Conservation (phyloP, 768 basidiomycete genomes). For the Macrolepiota dolichaula region DNA sequence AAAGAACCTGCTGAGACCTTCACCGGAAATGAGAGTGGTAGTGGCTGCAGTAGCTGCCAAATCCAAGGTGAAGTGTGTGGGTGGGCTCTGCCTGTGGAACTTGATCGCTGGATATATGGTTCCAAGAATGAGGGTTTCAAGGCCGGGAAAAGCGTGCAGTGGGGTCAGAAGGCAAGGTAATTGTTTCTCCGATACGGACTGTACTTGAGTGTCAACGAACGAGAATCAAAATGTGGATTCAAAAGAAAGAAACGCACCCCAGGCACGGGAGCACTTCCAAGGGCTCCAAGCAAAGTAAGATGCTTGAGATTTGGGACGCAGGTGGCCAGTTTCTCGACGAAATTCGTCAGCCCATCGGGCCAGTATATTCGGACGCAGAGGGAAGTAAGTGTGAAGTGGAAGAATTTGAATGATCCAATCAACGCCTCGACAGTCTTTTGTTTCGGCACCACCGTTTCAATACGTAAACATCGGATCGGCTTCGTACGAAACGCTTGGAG, state of each 20-base stretch:
- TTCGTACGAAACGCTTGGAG: not conserved
- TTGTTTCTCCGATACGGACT: not conserved
- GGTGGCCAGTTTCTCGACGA: not conserved
- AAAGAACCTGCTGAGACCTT: not conserved
- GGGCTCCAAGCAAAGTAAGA: not conserved
- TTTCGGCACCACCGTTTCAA: not conserved
- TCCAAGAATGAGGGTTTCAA: not conserved
- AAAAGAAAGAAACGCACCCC: not conserved
- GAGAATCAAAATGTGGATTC: not conserved
- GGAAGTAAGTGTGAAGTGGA: not conserved
- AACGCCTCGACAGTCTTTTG: not conserved
- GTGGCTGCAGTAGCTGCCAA: not conserved
- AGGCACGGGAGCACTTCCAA: too few species aligned
- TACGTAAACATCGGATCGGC: constrained; percentile 1
- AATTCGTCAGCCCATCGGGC: not conserved
- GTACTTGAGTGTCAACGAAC: not conserved
- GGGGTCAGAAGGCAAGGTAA: not conserved
- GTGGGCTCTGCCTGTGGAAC: not conserved
- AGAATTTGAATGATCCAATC: not conserved
- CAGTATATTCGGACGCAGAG: not conserved
- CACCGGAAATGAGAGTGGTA: not conserved
- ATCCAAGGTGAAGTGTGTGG: too few species aligned
- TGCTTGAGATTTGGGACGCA: not conserved
- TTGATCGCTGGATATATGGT: not conserved
- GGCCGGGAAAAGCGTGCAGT: not conserved